Conservation (phyloP, 768 basidiomycete genomes). For the Pisolithus marmoratus region DNA sequence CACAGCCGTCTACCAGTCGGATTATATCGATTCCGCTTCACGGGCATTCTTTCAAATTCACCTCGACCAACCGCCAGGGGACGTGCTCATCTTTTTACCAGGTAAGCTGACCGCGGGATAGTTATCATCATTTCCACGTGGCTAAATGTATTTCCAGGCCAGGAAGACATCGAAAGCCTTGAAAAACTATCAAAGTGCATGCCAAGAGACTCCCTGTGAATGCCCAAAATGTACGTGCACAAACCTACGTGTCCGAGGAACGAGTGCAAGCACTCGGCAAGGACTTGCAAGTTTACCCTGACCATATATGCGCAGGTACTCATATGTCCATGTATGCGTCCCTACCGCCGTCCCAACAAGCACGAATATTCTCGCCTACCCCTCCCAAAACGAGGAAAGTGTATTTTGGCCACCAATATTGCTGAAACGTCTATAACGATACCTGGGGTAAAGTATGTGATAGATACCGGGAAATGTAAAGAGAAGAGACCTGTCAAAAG, state of each 20-base stretch:
- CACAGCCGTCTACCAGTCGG: slow-evolving; percentile 62
- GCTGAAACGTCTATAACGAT: slow-evolving; percentile 98
- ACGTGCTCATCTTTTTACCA: slow-evolving; percentile 91
- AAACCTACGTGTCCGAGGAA: background rate
- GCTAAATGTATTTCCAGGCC: slow-evolving; percentile 47
- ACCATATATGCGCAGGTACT: slow-evolving; percentile 46
- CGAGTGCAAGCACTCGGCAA: background rate
- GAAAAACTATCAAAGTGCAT: slow-evolving; percentile 64
- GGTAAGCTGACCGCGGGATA: slow-evolving; percentile 35
- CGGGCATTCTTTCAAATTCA: slow-evolving; percentile 96
- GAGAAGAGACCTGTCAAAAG: slow-evolving; percentile 75
- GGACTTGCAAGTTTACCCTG: background rate
- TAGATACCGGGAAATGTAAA: slow-evolving; percentile 94
- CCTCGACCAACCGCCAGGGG: slow-evolving; percentile 69
- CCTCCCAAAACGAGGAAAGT: slow-evolving; percentile 73
- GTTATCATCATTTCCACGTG: background rate
- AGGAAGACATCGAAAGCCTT: slow-evolving; percentile 93
- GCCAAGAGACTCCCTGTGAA: slow-evolving; percentile 64
- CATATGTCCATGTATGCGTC: slow-evolving; percentile 80
- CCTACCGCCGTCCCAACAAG: slow-evolving; percentile 71
- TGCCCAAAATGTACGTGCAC: slow-evolving; percentile 40
- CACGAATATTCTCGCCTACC: slow-evolving; percentile 66
- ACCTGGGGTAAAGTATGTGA: slow-evolving; percentile 90
- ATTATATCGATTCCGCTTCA: slow-evolving; percentile 86
- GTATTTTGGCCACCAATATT: slow-evolving; percentile 95